Conservation (phyloP, 495 filamentous ascomycete species). For the Neurospora sp. region DNA sequence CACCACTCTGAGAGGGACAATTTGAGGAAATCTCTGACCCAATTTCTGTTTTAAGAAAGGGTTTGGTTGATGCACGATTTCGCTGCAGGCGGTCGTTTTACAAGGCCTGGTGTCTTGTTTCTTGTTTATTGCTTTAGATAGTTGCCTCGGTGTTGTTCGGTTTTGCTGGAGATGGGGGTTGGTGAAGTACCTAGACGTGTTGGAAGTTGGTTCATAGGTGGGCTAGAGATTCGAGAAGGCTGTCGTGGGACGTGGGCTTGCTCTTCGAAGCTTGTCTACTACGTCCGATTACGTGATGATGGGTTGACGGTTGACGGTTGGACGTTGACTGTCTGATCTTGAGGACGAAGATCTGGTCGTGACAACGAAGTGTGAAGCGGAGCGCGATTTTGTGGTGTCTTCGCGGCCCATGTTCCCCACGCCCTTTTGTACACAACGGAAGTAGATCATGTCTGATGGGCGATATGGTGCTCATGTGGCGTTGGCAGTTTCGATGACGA, state of each 20-base stretch:
- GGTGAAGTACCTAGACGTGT: no score
- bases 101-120: slow-evolving; percentile 1
- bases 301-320: no score
- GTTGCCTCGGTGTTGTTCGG: background rate
- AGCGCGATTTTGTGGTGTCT: background rate
- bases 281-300: no score
- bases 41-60: slow-evolving; percentile 8
- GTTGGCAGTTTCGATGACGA: background rate
- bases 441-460: background rate
- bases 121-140: background rate
- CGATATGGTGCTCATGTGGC: background rate
- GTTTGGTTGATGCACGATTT: slow-evolving; percentile 25
- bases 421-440: no score
- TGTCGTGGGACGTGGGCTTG: background rate
- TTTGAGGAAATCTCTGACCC: slow-evolving; percentile 48
- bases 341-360: background rate
- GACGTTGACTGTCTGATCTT: no score
- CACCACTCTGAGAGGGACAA: slow-evolving; percentile 47
- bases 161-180: no score
- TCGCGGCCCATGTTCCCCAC: background rate
- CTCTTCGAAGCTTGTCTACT: background rate
- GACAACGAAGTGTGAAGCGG: background rate
- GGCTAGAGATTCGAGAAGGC: no score
- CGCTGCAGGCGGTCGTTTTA: slow-evolving; percentile 5
- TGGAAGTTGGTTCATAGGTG: no score